These are phyloP conservation scores for Bonnemaisonia californica DNA, from an alignment of 31 red algal species.

Conservation along the genomic window DNA sequence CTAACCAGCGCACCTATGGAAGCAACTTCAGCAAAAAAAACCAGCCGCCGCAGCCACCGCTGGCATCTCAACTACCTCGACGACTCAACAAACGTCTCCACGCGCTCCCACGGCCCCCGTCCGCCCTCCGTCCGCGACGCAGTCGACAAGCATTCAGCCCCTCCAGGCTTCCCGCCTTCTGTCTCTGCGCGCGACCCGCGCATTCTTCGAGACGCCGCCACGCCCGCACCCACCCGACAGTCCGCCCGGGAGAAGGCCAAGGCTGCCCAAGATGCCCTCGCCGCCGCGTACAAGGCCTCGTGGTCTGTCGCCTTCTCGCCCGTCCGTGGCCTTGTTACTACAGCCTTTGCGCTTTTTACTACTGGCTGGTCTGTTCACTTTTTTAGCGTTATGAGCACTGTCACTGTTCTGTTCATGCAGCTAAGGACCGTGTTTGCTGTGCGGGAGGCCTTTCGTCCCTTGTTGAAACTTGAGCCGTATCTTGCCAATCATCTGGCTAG, in stretches of 20 bases:
- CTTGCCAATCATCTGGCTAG: not conserved
- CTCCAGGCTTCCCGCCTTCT: conserved; percentile 40
- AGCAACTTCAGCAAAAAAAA: not conserved
- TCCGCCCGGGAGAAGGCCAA: not conserved
- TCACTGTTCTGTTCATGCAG: conserved; percentile 71
- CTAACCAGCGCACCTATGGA: not conserved
- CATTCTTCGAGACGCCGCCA: not conserved
- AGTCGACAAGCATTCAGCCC: conserved; percentile 27
- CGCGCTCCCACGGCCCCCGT: conserved; percentile 24
- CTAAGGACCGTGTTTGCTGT: conserved; percentile 30
- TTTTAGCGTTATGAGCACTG: conserved; percentile 46
- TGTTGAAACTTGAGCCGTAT: conserved; percentile 11
- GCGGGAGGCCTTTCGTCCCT: conserved; percentile 39
- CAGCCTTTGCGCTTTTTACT: conserved; percentile 58
- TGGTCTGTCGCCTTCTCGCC: conserved; percentile 73
- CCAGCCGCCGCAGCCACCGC: not conserved
- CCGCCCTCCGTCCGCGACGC: conserved; percentile 25
- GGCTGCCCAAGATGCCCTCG: not conserved
- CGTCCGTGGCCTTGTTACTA: conserved; percentile 39
- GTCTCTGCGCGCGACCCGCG: conserved; percentile 30
- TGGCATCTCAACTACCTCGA: conserved; percentile 8
- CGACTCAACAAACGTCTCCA: conserved; percentile 9
- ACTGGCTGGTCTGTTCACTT: conserved; percentile 48
- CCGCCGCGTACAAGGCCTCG: conserved; percentile 36
- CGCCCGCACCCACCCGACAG: not conserved